phyloP scores from a whole-genome alignment of 495 filamentous ascomycete species.

The Penicillium soppii region DNA sequence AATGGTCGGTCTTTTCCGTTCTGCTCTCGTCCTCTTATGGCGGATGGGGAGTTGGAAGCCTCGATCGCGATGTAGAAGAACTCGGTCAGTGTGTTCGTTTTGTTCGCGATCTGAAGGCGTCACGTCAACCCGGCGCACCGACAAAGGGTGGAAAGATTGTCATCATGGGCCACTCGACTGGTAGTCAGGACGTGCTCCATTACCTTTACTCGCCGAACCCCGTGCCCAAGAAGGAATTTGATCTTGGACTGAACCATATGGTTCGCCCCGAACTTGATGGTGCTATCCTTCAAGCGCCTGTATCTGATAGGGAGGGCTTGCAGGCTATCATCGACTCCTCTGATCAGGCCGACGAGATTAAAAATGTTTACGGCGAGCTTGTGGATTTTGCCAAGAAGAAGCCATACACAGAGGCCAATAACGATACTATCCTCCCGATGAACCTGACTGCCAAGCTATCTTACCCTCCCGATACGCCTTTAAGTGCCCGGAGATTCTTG shows the following conservation, averaged over 20 bases:
- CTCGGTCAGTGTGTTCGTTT: slow-evolving; percentile 70
- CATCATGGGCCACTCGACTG: slow-evolving; percentile 84
- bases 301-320: slow-evolving; percentile 74
- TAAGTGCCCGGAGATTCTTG: slow-evolving; percentile 56
- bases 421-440: slow-evolving; percentile 57
- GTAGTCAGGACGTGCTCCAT: slow-evolving; percentile 83
- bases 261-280: slow-evolving; percentile 62
- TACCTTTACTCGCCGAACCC: slow-evolving; percentile 56
- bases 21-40: slow-evolving; percentile 64
- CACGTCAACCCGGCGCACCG: slow-evolving; percentile 23
- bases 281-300: slow-evolving; percentile 78
- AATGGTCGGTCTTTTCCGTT: slow-evolving; percentile 62
- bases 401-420: slow-evolving; percentile 43
- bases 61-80: slow-evolving; percentile 72
- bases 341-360: slow-evolving; percentile 21
- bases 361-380: slow-evolving; percentile 47
- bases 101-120: slow-evolving; percentile 48
- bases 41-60: slow-evolving; percentile 69
- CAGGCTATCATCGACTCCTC: slow-evolving; percentile 22
- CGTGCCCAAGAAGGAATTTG: slow-evolving; percentile 21
- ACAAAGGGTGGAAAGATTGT: slow-evolving; percentile 60
- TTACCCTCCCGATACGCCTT: slow-evolving; percentile 57
- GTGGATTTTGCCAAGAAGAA: slow-evolving; percentile 49
- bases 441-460: slow-evolving; percentile 42
- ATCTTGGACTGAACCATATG: slow-evolving; percentile 23